Percentiles rank a stretch among this genome's conserved stretches.
phyloP scores from a whole-genome alignment of 176 grass and related monocot genomes.

The Zizania latifolia region DNA sequence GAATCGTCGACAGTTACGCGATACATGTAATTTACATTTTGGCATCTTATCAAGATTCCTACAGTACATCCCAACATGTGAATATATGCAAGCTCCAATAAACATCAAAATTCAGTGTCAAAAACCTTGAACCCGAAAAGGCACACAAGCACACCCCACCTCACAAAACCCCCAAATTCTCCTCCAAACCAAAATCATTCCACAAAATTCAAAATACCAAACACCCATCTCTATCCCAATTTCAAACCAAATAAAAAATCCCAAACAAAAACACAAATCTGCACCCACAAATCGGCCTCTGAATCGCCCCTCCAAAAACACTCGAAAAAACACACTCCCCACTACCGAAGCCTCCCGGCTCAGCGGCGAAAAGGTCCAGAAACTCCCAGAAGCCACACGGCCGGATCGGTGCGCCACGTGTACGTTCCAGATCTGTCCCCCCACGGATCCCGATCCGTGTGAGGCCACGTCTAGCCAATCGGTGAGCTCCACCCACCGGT shows the following conservation, averaged over 20 bases:
- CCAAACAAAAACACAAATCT: background rate
- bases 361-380: background rate
- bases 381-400: background rate
- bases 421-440: constrained; percentile 1
- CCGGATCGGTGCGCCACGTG: constrained; percentile 8
- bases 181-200: background rate
- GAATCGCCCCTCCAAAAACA: constrained; percentile 15
- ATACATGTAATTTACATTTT: background rate
- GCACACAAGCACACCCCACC: background rate
- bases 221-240: background rate
- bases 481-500: background rate
- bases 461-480: constrained; percentile 16
- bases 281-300: background rate
- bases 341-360: accelerated
- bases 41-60: background rate
- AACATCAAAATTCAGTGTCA: too few species aligned
- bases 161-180: constrained; percentile 31
- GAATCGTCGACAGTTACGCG: background rate
- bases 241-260: background rate
- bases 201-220: constrained; percentile 2
- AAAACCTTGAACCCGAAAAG: background rate
- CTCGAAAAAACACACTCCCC: constrained; percentile 30
- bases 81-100: background rate
- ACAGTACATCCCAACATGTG: background rate
- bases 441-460: constrained; percentile 40